Evolutionary conservation across 345 rosid species (phyloP).

Genomic region (Cardiospermum halicacabum): DNA sequence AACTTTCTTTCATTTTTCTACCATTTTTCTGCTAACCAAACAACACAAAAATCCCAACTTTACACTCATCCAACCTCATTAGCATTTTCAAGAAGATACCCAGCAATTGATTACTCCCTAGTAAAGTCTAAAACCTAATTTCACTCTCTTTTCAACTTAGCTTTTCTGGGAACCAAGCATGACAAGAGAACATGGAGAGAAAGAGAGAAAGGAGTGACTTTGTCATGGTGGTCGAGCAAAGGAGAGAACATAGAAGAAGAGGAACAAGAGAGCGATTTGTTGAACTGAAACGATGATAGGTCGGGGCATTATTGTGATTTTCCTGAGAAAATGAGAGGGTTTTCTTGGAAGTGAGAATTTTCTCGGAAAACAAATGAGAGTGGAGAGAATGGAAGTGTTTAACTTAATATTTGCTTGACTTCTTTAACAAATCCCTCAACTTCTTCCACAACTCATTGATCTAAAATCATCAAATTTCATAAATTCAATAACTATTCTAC

Average conservation of each 20-base stretch:
- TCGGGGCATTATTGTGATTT: constrained; percentile 1
- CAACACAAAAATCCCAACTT: not conserved
- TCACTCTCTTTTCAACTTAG: not conserved
- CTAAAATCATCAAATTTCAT: constrained; percentile 14
- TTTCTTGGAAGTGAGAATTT: constrained; percentile 9
- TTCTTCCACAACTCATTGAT: constrained; percentile 40
- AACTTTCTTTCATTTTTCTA: not conserved
- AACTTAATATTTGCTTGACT: constrained; percentile 49
- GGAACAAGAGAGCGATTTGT: constrained; percentile 26
- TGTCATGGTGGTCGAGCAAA: constrained; percentile 35
- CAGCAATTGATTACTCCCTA: not conserved
- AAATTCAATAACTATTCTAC: not conserved
- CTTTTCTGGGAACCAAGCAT: constrained; percentile 7
- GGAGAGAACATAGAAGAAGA: constrained; percentile 24
- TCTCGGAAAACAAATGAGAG: constrained; percentile 5
- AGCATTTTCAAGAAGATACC: constrained; percentile 8
- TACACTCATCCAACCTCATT: not conserved
- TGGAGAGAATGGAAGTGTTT: not conserved
- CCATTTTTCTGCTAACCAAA: not conserved
- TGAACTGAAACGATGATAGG: constrained; percentile 10
- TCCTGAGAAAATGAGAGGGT: constrained; percentile 5
- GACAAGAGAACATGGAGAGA: too few relatives aligned
- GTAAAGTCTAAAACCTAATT: not conserved
- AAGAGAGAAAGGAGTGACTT: constrained; percentile 17
- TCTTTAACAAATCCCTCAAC: constrained; percentile 36